Base-by-base conservation (phyloP, 2,329 filamentous ascomycete genomes). In the Phaeosphaeria sp. region DNA sequence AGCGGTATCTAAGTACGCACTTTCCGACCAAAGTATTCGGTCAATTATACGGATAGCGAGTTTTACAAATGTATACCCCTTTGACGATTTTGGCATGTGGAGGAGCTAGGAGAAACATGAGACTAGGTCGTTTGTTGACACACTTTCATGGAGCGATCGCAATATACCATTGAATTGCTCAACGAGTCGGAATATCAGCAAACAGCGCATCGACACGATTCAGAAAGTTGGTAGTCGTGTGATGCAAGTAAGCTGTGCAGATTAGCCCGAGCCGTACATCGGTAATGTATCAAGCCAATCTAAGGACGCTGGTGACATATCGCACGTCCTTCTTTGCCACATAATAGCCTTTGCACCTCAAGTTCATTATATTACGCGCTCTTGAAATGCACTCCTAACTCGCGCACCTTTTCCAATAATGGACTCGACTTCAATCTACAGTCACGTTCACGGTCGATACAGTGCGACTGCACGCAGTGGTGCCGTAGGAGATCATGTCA, bases 1-100 rank as follows among this genome's bases (percentile, higher is more conserved):
- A 76, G 74, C 64, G 70, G 72, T 13, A 27, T 69, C 21, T 69
- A 42, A 62, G 18, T 7, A 27, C 10, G 46, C n/a, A 20, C 36
- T 20, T 13, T 13, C n/a, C n/a, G n/a, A n/a, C n/a, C n/a, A n/a
- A n/a, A n/a, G n/a, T n/a, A n/a, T n/a, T n/a, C n/a, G n/a, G n/a
- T n/a, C n/a, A n/a, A n/a, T n/a, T n/a, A n/a, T n/a, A n/a, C n/a
- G n/a, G n/a, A n/a, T n/a, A n/a, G n/a, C n/a, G n/a, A n/a, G n/a
- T n/a, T n/a, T n/a, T n/a, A n/a, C n/a, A n/a, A n/a, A n/a, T n/a
- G n/a, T n/a, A n/a, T n/a, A n/a, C n/a, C n/a, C n/a, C n/a, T n/a
- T n/a, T n/a, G n/a, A n/a, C n/a, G n/a, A n/a, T n/a, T n/a, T n/a
- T n/a, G n/a, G n/a, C n/a, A n/a, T n/a, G n/a, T n/a, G n/a, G n/a